Evolutionary conservation across 331 rosid species (phyloP).

Genomic region (Spiraea crenata): DNA sequence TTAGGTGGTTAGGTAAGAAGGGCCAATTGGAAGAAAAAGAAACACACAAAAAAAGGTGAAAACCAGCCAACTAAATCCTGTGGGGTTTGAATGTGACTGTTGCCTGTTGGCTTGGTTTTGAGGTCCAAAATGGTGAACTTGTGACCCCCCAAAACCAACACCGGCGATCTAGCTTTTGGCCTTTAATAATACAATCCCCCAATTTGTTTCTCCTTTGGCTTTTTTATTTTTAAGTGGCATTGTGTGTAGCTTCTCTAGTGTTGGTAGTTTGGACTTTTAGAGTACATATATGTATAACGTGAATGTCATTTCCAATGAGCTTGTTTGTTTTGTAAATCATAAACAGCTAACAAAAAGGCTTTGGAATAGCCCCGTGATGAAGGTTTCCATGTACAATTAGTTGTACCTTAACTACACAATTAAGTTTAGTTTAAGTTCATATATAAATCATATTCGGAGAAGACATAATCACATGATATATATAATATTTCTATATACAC

Average conservation of each 20-base stretch:
- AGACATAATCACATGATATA: too few relatives aligned
- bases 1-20: background rate
- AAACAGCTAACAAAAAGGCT: background rate
- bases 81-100: conserved; percentile 3
- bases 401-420: background rate
- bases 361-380: background rate
- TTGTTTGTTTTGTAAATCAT: background rate
- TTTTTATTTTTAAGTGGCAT: background rate
- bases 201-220: background rate
- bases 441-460: too few relatives aligned
- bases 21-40: background rate
- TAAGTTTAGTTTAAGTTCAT: too few relatives aligned
- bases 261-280: conserved; percentile 3
- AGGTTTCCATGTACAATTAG: background rate
- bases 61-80: conserved; percentile 18
- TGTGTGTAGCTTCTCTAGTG: background rate
- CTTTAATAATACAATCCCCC: background rate
- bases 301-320: background rate
- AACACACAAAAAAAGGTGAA: background rate
- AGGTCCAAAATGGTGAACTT: background rate
- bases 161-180: conserved; percentile 1
- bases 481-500: too few relatives aligned
- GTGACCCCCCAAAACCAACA: background rate
- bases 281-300: background rate
- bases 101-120: background rate